A percentile compares a stretch with the other conserved stretches of the same genome.
Evolutionary conservation across 176 grass and related monocot genomes (phyloP).

Genomic region (Juncus inflexus): DNA sequence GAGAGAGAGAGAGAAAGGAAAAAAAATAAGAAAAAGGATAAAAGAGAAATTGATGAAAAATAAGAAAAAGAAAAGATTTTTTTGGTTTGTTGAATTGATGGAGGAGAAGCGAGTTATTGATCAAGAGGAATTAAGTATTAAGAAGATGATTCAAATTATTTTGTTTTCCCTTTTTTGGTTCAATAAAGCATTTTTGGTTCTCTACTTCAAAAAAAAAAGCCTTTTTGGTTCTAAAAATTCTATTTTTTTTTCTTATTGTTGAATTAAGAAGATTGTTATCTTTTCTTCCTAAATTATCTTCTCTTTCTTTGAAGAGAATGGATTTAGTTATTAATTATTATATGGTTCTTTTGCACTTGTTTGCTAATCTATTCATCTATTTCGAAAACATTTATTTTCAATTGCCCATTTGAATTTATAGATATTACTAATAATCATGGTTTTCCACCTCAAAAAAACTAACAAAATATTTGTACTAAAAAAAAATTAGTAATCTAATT

Average conservation of each 20-base stretch:
- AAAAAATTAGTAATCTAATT: no score
- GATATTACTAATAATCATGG: no score
- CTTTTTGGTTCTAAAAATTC: not conserved
- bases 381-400: not conserved
- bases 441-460: no score
- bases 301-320: not conserved
- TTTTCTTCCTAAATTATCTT: no score
- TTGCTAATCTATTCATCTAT: not conserved
- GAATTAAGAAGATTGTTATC: no score
- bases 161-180: not conserved
- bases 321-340: not conserved
- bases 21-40: not conserved
- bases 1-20: not conserved
- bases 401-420: not conserved
- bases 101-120: not conserved
- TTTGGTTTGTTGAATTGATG: constrained; percentile 2
- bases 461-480: no score
- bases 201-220: no score
- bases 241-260: constrained; percentile 2
- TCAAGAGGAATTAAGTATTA: constrained; percentile 14
- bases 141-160: constrained; percentile 13
- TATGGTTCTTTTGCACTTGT: not conserved
- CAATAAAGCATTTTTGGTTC: no score
- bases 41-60: not conserved
- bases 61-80: not conserved